Evolutionary conservation across 2,329 filamentous ascomycete genomes (phyloP), one percentile per base, ranked within the genome.

Genomic region (Fusarium gaditjirri): DNA sequence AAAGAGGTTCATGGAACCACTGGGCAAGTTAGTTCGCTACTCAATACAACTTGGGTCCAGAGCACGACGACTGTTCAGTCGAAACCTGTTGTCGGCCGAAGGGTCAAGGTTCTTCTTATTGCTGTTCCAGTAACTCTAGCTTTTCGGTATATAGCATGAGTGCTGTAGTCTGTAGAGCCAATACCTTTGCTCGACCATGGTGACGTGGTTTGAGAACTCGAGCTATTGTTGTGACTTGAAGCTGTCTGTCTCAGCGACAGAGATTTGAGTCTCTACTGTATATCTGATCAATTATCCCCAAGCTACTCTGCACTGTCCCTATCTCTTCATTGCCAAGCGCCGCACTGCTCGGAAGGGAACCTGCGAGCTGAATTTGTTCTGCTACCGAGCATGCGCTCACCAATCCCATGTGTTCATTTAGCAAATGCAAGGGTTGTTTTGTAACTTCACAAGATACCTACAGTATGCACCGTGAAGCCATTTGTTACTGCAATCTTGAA

Each of bases 281-380:
- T 16, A 3, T 14, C 11, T n/a, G 4, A 31, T 31, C 27, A n/a
- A 17, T 12, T 3, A 47, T 47, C 4, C 43, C 19, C 6, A n/a
- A 29, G 43, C 13, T 19, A 31, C 31, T 31, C 31, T 31, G 1
- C 11, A 31, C 31, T 31, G 10, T 31, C 11, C 9, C 31, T 31
- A 3, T 31, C 3, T 5, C 27, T 5, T 17, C 7, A 9, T 23
- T 11, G 2, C 12, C 29, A 13, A 13, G 5, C 19, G 21, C 2
- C 7, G 21, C 42, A 43, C 16, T 43, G 4, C n/a, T 19, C 6
- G 23, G 27, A 19, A 12, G 29, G 2, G 8, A 1, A 49, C 21
- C 2, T 5, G 29, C 16, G 11, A 8, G 4, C 5, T 3, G 5
- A 33, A 19, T 13, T 11, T 49, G 25, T 5, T 5, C 11, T 7